These are phyloP conservation scores for Starmerella davenportii DNA, from an alignment of 805 yeast genomes.

Conservation along the genomic window DNA sequence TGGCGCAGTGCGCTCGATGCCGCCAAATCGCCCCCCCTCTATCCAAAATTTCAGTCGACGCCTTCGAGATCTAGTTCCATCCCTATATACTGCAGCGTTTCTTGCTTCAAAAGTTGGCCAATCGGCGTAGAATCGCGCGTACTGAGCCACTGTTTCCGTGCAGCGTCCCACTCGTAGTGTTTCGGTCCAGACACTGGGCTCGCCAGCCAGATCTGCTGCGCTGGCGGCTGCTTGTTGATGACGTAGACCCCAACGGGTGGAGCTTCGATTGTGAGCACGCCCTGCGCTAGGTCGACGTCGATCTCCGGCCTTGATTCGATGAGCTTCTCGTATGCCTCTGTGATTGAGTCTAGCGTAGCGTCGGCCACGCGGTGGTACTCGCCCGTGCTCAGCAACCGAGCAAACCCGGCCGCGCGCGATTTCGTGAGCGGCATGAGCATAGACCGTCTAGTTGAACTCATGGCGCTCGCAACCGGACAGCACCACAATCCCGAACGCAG, in stretches of 20 bases:
- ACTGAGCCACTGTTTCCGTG: conserved; percentile 50
- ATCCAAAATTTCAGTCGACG: neutral
- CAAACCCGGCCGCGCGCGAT: no score
- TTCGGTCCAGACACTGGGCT: conserved; percentile 92
- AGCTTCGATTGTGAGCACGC: conserved; percentile 60
- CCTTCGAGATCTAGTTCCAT: conserved; percentile 11
- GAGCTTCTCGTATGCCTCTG: conserved; percentile 49
- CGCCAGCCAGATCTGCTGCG: conserved; percentile 88
- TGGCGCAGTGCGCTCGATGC: no score
- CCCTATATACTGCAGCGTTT: conserved; percentile 23
- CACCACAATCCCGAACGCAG: no score
- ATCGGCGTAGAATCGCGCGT: conserved; percentile 41
- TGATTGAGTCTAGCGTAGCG: conserved; percentile 47
- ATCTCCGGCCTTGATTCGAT: conserved; percentile 44
- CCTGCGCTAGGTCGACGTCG: conserved; percentile 68
- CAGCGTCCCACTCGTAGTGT: conserved; percentile 51
- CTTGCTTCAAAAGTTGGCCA: conserved; percentile 34
- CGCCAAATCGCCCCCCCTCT: no score
- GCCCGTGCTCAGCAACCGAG: conserved; percentile 12
- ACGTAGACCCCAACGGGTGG: conserved; percentile 73
- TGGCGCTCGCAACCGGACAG: no score
- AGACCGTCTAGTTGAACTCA: no score
- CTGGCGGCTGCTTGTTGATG: conserved; percentile 93
- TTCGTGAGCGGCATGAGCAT: no score
- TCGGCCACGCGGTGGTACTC: conserved; percentile 52